Evolutionary conservation across 2,329 filamentous ascomycete species (phyloP).

Genomic region (Huntiella abstrusa): DNA sequence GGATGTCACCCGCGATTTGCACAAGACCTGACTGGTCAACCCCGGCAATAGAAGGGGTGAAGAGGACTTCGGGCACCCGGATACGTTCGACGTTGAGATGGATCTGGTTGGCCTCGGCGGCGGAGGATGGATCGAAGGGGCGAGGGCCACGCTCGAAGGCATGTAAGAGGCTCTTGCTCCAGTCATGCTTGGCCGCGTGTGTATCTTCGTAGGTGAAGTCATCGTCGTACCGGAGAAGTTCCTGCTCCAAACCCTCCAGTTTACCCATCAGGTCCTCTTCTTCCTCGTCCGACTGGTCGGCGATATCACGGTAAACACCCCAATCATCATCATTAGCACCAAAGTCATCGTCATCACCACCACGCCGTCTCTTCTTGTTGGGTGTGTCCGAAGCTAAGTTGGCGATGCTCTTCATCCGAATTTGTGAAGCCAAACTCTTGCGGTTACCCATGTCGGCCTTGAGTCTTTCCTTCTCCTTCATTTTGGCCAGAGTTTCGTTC

Average conservation of each 20-base stretch:
- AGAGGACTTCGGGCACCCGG: slow-evolving; percentile 79
- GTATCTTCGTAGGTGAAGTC: slow-evolving; percentile 85
- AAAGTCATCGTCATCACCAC: slow-evolving; percentile 88
- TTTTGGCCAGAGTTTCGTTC: slow-evolving; percentile 52
- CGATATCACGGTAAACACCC: slow-evolving; percentile 89
- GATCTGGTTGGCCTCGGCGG: slow-evolving; percentile 66
- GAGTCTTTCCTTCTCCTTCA: slow-evolving; percentile 82
- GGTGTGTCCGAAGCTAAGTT: slow-evolving; percentile 86
- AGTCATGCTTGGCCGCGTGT: slow-evolving; percentile 79
- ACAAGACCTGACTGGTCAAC: slow-evolving; percentile 85
- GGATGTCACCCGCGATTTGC: slow-evolving; percentile 78
- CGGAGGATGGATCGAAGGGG: slow-evolving; percentile 63
- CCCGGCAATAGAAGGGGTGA: slow-evolving; percentile 80
- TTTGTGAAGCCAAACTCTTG: slow-evolving; percentile 88
- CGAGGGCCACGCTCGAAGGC: slow-evolving; percentile 77
- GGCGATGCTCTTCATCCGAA: slow-evolving; percentile 95
- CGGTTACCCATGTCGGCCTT: slow-evolving; percentile 92
- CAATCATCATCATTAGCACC: slow-evolving; percentile 95
- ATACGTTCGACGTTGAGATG: slow-evolving; percentile 96
- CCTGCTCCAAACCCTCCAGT: slow-evolving; percentile 61
- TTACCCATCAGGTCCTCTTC: slow-evolving; percentile 65
- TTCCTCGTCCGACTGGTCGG: slow-evolving; percentile 70
- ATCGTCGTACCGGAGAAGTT: slow-evolving; percentile 72
- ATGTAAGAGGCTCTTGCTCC: slow-evolving; percentile 81
- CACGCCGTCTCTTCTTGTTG: slow-evolving; percentile 63